Evolutionary conservation across 495 filamentous ascomycete species (phyloP).

Genomic region (Corynascus novoguineensis): DNA sequence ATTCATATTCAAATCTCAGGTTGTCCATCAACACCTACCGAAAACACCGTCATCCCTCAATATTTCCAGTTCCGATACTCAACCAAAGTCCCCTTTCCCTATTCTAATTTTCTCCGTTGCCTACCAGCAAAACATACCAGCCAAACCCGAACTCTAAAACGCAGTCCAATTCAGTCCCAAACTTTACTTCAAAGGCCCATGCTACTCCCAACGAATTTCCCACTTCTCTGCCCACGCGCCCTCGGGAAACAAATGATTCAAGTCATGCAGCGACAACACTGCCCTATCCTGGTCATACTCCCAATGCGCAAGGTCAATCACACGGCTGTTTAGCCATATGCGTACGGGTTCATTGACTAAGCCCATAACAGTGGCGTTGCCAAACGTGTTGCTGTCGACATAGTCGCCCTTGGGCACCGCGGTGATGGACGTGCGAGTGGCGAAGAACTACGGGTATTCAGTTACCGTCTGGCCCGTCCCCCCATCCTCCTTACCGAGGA

Average conservation of each 20-base stretch:
- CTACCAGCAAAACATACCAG: neutral
- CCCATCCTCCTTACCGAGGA: neutral
- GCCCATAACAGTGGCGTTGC: conserved; percentile 65
- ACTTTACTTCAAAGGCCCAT: neutral
- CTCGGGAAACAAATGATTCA: conserved; percentile 15
- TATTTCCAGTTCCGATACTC: neutral
- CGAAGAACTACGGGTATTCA: conserved; percentile 43
- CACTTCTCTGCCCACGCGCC: conserved; percentile 25
- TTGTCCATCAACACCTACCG: too few species aligned
- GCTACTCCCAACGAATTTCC: conserved; percentile 22
- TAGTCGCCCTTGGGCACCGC: conserved; percentile 50
- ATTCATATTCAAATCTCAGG: too few species aligned
- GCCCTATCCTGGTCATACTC: conserved; percentile 37
- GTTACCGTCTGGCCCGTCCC: too few species aligned
- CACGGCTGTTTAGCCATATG: conserved; percentile 50
- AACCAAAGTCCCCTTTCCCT: neutral
- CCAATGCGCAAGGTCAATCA: conserved; percentile 39
- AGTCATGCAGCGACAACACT: conserved; percentile 10
- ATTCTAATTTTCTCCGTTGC: neutral
- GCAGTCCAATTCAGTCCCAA: neutral
- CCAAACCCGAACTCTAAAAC: neutral
- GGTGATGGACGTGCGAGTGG: conserved; percentile 40
- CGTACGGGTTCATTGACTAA: conserved; percentile 37
- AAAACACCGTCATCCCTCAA: neutral
- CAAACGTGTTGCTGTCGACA: conserved; percentile 55